Base-by-base conservation (phyloP, 495 filamentous ascomycete genomes). In the Neurospora sp. region DNA sequence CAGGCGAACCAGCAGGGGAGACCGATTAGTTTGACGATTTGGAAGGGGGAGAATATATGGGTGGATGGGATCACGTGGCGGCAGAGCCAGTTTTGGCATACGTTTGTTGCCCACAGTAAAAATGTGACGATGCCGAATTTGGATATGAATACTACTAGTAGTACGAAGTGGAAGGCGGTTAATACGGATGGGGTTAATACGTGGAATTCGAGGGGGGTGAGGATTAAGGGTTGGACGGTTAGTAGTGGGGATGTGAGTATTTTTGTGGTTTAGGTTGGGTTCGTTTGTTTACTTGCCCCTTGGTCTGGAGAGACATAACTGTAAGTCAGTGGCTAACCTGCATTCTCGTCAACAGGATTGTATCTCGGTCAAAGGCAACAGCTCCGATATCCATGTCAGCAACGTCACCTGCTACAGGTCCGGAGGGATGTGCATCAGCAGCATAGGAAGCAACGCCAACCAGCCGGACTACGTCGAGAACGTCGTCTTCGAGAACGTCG, bases 351-450 rank as follows among this genome's bases (percentile, higher is more conserved):
- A 31, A 48, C 72, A 59, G 86, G 90, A 92, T 78, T 90, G 89
- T 39, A 82, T 91, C 54, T 79, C 89, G 9, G 83, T 91, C 75
- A 89, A 87, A 18, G 90, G 88, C 69, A 87, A 91, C 76, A 89
- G 88, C 70, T 84, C 87, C 73, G 89, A 90, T 74, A 74, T 85
- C 66, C 73, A 80, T 39, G 80, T 82, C 31, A 74, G 70, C 46
- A 84, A 85, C 75, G 77, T 85, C 31, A 79, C 79, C 72, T 84
- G 82, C 78, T 79, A 83, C 75, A 80, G 82, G 73, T 83, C 82
- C 1, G 83, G 81, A 16, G 80, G 79, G 70, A 81, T 82, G 39
- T 72, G 74, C 39, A 77, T 83, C 73, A 80, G 82, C 20, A 81
- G 79, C 20, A 75, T 85, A 59, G 82, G 82, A 10, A 79, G 76